Base-by-base conservation (phyloP, 2,329 filamentous ascomycete genomes). In the Teratosphaeria pseudoeucalypti region DNA sequence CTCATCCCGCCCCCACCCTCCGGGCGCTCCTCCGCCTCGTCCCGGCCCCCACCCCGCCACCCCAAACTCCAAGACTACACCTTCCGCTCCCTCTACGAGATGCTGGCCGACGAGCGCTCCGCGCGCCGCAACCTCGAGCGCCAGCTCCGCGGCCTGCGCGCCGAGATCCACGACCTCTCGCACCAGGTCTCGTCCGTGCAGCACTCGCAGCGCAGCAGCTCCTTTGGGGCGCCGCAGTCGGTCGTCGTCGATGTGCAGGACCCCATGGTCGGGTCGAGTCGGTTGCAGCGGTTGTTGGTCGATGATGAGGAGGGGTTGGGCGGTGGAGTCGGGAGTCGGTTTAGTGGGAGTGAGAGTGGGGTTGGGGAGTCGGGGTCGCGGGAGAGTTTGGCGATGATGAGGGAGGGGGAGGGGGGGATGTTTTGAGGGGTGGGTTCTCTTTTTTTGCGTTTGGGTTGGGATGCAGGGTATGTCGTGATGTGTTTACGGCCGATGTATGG, bases 21-120 rank as follows among this genome's bases (percentile, higher is more conserved):
- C 23, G 23, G 23, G 2, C 23, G 23, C 23, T 23, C 23, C 23
- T 23, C 23, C 23, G 37, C 26, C 57, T 32, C 29, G 2, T 32
- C 29, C 29, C 29, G 4, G 4, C 29, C 29, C 4, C 29, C 29
- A 3, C 29, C 29, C 29, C 29, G 3, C 29, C 29, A 7, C 32
- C 26, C 55, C 7, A 27, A 56, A 19, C 37, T 52, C 52, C 66
- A 64, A 37, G 62, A 63, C 16, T 64, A 66, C 27, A 71, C 70
- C 4, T 71, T 73, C 64, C 66, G 67, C 29, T 70, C 71, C 1
- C 67, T 74, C 6, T 74, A 73, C 61, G 69, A 72, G 54, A 72
- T 73, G 68, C 67, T 74, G n/a, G 63, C 70, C 39, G 69, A 72
- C 61, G 72, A 74, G 59, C 68, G 72, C n/a, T 66, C 66, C 7